These are phyloP conservation scores for Meira nashicola DNA, from an alignment of 1,284 basidiomycete genomes.

Conservation along the genomic window DNA sequence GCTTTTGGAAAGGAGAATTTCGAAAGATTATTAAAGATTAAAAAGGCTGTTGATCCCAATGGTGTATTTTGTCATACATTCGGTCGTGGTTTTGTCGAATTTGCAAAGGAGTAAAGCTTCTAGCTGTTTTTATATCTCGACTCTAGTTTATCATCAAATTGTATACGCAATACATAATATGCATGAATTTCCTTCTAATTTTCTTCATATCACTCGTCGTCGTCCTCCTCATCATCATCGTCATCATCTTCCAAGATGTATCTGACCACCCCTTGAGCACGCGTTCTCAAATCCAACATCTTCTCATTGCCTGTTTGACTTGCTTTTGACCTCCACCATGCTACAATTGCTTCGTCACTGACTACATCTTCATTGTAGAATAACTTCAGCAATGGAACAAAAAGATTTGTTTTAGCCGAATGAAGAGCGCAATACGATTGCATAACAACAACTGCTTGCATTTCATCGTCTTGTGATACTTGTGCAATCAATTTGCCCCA, in stretches of 20 bases:
- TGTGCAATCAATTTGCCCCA: conserved; percentile 54
- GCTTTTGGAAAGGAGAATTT: conserved; percentile 36
- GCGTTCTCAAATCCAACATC: conserved; percentile 49
- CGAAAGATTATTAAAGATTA: conserved; percentile 26
- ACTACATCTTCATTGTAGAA: conserved; percentile 56
- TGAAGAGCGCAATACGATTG: conserved; percentile 46
- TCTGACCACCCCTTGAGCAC: conserved; percentile 53
- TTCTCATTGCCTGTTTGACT: conserved; percentile 22
- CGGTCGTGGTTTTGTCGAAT: conserved; percentile 7
- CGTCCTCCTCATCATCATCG: conserved; percentile 49
- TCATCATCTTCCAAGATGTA: conserved; percentile 53
- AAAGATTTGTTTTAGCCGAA: conserved; percentile 35
- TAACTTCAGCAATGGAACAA: conserved; percentile 53
- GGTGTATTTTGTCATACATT: conserved; percentile 38
- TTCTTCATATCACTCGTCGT: conserved; percentile 9
- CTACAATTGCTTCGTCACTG: conserved; percentile 53
- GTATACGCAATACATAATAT: too few species aligned
- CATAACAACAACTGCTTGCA: conserved; percentile 50
- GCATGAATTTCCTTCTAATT: too few species aligned
- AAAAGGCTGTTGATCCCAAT: conserved; percentile 31
- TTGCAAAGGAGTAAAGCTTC: neutral
- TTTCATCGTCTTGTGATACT: conserved; percentile 51
- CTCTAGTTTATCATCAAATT: neutral
- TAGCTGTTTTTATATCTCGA: neutral
- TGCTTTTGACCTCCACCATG: conserved; percentile 52